These are phyloP conservation scores for Verticillium isaacii DNA, from an alignment of 2,329 filamentous ascomycete genomes.

Conservation along the genomic window DNA sequence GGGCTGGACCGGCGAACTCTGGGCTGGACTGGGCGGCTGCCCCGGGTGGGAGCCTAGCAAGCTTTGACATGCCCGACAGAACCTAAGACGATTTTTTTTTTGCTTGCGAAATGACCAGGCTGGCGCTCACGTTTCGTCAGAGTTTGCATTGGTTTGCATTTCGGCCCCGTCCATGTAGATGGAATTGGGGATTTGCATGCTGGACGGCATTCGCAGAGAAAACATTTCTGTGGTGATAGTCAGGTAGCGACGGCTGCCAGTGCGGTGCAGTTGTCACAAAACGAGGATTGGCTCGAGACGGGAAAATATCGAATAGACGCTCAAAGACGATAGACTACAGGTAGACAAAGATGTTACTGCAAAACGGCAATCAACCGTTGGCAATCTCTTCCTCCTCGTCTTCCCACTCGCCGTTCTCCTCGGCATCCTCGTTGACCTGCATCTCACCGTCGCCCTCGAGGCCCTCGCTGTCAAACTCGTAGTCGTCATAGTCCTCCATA, in stretches of 20 bases:
- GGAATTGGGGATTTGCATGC: background rate
- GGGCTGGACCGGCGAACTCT: background rate
- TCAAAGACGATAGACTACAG: background rate
- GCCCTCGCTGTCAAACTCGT: slow-evolving; percentile 45
- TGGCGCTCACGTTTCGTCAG: background rate
- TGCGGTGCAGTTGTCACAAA: background rate
- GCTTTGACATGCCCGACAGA: background rate
- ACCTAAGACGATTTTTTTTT: background rate
- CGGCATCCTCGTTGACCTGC: slow-evolving; percentile 42
- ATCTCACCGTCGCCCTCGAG: slow-evolving; percentile 45
- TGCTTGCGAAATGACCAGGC: background rate
- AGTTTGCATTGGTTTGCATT: background rate
- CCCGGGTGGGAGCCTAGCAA: background rate
- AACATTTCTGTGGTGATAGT: background rate
- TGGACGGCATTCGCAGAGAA: background rate
- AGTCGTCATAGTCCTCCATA: slow-evolving; percentile 38
- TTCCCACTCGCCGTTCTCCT: slow-evolving; percentile 47
- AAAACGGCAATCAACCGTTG: slow-evolving; percentile 14
- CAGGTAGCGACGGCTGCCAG: background rate
- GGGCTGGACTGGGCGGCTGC: too few species aligned
- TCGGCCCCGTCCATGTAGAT: background rate
- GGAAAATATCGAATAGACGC: background rate
- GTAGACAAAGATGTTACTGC: background rate
- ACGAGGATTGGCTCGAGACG: background rate
- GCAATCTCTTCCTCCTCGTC: slow-evolving; percentile 41